Base-by-base conservation (phyloP, 192 early-diverging fungal species). In the Thamnidium elegans region DNA sequence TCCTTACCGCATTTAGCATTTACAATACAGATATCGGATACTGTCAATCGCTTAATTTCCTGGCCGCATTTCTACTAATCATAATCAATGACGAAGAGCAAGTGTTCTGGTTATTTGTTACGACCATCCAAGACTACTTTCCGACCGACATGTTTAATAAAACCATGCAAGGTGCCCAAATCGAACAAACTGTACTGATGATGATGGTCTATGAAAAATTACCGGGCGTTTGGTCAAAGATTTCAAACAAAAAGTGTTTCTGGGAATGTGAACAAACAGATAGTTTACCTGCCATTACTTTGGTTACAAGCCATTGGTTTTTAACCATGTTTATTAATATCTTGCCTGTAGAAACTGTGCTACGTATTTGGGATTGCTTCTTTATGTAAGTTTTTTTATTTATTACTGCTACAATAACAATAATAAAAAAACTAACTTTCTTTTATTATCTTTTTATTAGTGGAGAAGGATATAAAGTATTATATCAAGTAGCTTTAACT, bases 271-370 rank as follows among this genome's bases (percentile, higher is more conserved):
- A 81, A 74, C 75, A 3, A 79, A 82, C 11, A 61, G 73, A 4
- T 55, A 63, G 13, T 75, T 77, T 87, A 79, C 86, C 91, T 4
- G 83, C 82, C 10, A 80, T 93, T 53, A 85, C 80, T 17, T 75
- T 92, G 62, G 87, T 90, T 11, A 92, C 90, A 1, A 91, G 87
- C 39, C 90, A 85, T 53, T 94, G 92, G 92, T 90, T 93, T 65
- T 71, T 90, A 67, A 90, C 89, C 0, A 71, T 92, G 3, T 94
- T 89, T 63, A 86, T 92, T 58, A 88, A 89, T 65, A 83, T 89
- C 53, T 71, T 92, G 20, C 92, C 92, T 0, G 77, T 83, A 20
- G 90, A 91, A 66, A 77, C 86, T n/a, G 76, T 81, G 4, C 68
- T 89, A 10, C 78, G 88, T 30, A 71, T 87, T 7, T 89, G 88